Evolutionary conservation across 805 yeast genomes (phyloP), one percentile per base, ranked within the genome.

Genomic region (Suhomyces canberraensis): DNA sequence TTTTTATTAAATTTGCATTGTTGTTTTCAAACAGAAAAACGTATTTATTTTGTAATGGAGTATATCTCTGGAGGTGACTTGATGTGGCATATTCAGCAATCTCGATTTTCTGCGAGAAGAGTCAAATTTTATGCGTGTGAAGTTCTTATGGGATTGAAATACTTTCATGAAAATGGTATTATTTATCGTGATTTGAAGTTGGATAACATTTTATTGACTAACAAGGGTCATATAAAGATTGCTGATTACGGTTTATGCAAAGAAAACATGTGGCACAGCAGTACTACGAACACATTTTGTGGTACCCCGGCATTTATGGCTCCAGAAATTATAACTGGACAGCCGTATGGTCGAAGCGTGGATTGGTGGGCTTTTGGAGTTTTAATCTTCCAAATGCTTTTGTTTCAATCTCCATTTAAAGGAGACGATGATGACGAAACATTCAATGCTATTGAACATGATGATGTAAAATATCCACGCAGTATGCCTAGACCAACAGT

Each of bases 341-440:
- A 90, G 60, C 84, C 81, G 42, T 93, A 93, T 54, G 93, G 88
- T 36, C 79, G 95, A 54, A 84, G 93, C 26, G 98, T 93, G 36
- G 99, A 93, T 64, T 93, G 98, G 98, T 93, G 98, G 98, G 98
- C 98, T 1, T 88, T 90, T 71, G 99, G 99, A 40, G 98, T 93
- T 19, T 72, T 93, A 46, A 70, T 93, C 46, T 93, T 91, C 62
- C 98, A 93, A 64, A 93, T 93, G 99, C 71, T 93, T 39, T 72
- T 93, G 40, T 93, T 96, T 35, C 95, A 91, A 62, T 86, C 96
- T 6, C 99, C 99, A 25, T 93, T 93, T 66, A 83, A 91, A 48
- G 98, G 99, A 47, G 96, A 90, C 48, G 95, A 87, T 56, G 95
- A 87, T 54, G 98, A 93, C 55, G 98, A 93, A 64, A 89, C 91